Evolutionary conservation across 179 eudicot species (phyloP), one percentile per base, ranked within the genome.

Genomic region (Heliamphora pulchella): DNA sequence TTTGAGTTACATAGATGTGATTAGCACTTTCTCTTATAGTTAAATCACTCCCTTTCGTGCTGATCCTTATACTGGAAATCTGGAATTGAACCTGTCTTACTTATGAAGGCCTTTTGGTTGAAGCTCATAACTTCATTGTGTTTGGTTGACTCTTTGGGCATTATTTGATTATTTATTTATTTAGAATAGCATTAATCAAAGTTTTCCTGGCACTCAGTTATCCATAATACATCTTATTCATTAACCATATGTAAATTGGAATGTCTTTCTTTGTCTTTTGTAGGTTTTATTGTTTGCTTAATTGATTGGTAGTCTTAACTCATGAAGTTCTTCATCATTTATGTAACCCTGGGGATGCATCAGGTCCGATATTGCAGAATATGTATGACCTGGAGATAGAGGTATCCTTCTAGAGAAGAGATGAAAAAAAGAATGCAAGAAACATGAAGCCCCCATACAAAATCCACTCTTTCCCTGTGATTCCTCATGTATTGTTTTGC

Each of bases 381-480:
- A 31, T 64, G 10, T 2, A 64, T 64, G 68, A 20, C 41, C 69
- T 64, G 14, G 9, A 64, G 48, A 18, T 39, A 2, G 6, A 11
- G 46, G 6, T n/a, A 8, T 67, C 71, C 71, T 67, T 67, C 71
- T 67, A 67, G 48, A 67, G 71, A 67, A 67, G 48, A 67, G n/a
- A 22, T 64, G 43, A 64, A 64, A 64, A 64, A 8, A 64, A 64
- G 20, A 59, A 59, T 59, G n/a, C 68, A 63, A 14, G 9, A 18
- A 63, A 20, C 68, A 22, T 7, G 47, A 57, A 55, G 66, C 51
- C 64, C 44, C 65, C 2, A 2, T 20, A 20, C 48, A 3, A 44
- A 44, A n/a, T 17, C 74, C 61, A 41, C 51, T 66, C 31, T 65
- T 66, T 65, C 63, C 73, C n/a, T 62, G 41, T 65, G 14, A 66